These are phyloP conservation scores for Phaffomyces antillensis DNA, from an alignment of 805 yeast species.

Conservation along the genomic window DNA sequence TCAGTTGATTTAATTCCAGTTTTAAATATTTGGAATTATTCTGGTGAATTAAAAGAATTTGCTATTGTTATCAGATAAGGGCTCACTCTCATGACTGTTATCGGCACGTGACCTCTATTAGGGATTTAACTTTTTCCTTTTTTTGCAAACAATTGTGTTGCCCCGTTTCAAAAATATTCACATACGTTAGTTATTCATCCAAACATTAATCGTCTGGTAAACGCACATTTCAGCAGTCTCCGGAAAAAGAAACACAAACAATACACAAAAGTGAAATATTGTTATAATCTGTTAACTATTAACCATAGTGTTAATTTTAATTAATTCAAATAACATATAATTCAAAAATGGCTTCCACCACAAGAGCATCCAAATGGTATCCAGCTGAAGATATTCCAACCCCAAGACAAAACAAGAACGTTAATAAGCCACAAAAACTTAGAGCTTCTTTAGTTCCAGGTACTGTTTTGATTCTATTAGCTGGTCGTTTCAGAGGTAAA, in stretches of 20 bases:
- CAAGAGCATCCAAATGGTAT: slow-evolving; percentile 84
- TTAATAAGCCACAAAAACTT: slow-evolving; percentile 88
- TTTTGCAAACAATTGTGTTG: neutral
- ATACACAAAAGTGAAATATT: neutral
- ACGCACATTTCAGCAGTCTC: neutral
- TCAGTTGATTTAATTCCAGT: slow-evolving; percentile 26
- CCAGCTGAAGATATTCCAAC: slow-evolving; percentile 87
- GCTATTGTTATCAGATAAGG: slow-evolving; percentile 20
- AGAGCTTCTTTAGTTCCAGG: slow-evolving; percentile 97
- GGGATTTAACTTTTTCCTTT: neutral
- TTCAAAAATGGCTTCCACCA: slow-evolving; percentile 15
- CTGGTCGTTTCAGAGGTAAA: slow-evolving; percentile 99
- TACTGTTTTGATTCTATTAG: slow-evolving; percentile 92
- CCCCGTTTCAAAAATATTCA: neutral
- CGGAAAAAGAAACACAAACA: neutral
- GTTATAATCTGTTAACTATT: no score
- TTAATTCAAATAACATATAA: no score
- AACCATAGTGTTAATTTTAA: neutral
- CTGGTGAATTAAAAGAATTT: slow-evolving; percentile 15
- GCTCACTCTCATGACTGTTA: neutral
- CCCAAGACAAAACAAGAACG: slow-evolving; percentile 85
- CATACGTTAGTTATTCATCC: neutral
- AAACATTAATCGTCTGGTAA: neutral
- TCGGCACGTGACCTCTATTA: neutral
- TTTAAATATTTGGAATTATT: slow-evolving; percentile 20